These are phyloP conservation scores for Podila verticillata DNA, from an alignment of 192 early-diverging fungal species.

Conservation along the genomic window DNA sequence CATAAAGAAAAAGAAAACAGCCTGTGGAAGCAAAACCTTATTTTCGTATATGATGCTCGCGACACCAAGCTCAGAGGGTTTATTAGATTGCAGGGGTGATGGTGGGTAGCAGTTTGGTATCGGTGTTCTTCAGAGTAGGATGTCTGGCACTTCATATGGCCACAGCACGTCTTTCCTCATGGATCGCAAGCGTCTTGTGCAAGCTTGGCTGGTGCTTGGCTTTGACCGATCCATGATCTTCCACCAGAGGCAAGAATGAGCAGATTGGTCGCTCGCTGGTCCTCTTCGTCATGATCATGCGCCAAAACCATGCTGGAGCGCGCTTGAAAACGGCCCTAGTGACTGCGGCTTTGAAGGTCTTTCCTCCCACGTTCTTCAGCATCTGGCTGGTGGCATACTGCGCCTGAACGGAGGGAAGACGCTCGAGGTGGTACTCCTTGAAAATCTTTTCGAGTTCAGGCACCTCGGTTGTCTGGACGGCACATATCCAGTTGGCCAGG, in stretches of 20 bases:
- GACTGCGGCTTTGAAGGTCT: not conserved
- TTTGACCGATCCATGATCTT: not conserved
- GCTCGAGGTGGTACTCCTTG: not conserved
- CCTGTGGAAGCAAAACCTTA: too few species aligned
- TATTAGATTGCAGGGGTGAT: too few species aligned
- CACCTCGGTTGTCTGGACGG: conserved; percentile 1
- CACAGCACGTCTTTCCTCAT: not conserved
- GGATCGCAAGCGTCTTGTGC: not conserved
- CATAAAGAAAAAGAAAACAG: too few species aligned
- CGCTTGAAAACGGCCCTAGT: not conserved
- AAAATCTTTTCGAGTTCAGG: conserved; percentile 1
- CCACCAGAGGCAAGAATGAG: not conserved
- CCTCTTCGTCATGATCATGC: not conserved
- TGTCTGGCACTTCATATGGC: not conserved
- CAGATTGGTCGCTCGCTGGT: not conserved
- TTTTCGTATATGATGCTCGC: too few species aligned
- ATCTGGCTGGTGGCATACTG: not conserved
- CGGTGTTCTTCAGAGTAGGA: too few species aligned
- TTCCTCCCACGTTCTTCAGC: conserved; percentile 6
- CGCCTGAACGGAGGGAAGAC: not conserved
- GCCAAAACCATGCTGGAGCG: not conserved
- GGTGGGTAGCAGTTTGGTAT: too few species aligned
- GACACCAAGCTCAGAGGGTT: too few species aligned
- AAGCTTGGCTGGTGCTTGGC: not conserved
- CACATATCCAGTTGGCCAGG: conserved; percentile 9